Evolutionary conservation across 208 protist genomes (phyloP), one percentile per base, ranked within the genome.

Genomic region (Leishmania tarentolae): DNA sequence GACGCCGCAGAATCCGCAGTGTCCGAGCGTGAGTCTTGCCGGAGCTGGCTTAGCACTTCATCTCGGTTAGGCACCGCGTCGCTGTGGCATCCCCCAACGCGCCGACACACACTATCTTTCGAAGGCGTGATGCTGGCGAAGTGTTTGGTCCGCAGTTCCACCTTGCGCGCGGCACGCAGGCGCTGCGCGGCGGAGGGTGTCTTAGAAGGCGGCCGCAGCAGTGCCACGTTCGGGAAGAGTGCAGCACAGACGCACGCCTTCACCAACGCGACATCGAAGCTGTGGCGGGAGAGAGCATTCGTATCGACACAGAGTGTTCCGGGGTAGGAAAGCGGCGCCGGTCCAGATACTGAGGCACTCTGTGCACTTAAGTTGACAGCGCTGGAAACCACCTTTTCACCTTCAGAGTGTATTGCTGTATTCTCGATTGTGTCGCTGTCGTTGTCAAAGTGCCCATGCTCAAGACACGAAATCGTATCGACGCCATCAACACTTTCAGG

Each of bases 221-320:
- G 85, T 19, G 95, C 95, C n/a, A 98, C 86, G 76, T 98, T 93
- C 42, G 95, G 95, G 57, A 93, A 97, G 47, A 98, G 83, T 7
- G 91, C 83, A 7, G 92, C 87, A 68, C 88, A 93, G 8, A 98
- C 79, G 79, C 92, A 95, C 44, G 95, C 93, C 88, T 98, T 98
- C n/a, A 97, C 92, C 19, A 98, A 84, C 8, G 93, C 72, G 15
- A 96, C 90, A 50, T 98, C 87, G 37, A 81, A 50, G 19, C 88
- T 83, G 82, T 95, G 59, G n/a, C 44, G 44, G 0, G 94, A 98
- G 37, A 96, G 88, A n/a, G 78, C 61, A 28, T 86, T 91, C 6
- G 77, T 85, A 68, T 98, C 93, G 35, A 97, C 88, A 63, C 87
- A 93, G 24, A 91, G 71, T 15, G 76, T 46, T 24, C 90, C 83